Conservation (phyloP, 257 asterid genomes). For the Fraxinus quadrangulata region DNA sequence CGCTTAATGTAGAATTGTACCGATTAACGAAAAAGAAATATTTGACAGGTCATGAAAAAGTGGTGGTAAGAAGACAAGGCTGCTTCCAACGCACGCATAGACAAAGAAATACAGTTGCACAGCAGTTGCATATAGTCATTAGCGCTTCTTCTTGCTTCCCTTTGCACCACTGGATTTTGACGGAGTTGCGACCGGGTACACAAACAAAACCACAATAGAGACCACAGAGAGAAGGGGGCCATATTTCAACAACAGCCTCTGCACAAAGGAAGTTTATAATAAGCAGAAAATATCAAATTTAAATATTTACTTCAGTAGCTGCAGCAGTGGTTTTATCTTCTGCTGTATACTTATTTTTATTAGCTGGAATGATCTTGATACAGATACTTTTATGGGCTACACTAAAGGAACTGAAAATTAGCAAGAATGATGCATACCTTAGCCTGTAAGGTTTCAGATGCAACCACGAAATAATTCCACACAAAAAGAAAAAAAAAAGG, state of each 20-base stretch:
- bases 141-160: conserved; percentile 34
- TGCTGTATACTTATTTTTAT: not conserved
- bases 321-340: not conserved
- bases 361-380: not conserved
- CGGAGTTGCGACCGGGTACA: conserved; percentile 39
- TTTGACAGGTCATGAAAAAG: not conserved
- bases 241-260: conserved; percentile 78
- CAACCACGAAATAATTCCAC: conserved; percentile 40
- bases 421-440: conserved; percentile 59
- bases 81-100: not conserved
- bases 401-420: not conserved
- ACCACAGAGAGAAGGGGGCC: conserved; percentile 82
- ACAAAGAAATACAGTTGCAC: not conserved
- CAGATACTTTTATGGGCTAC: not conserved
- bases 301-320: not conserved
- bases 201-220: conserved; percentile 59
- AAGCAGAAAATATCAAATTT: not conserved
- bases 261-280: conserved; percentile 36
- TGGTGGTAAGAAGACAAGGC: not conserved
- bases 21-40: not conserved
- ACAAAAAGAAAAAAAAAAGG: conserved; percentile 26
- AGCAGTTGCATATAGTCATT: conserved; percentile 14
- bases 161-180: not conserved
- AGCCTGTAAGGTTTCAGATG: conserved; percentile 57
- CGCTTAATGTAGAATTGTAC: not conserved